Percentiles rank a stretch among this genome's conserved stretches.
phyloP scores from a whole-genome alignment of 2,329 filamentous ascomycete species.

The Alternaria postmessia region DNA sequence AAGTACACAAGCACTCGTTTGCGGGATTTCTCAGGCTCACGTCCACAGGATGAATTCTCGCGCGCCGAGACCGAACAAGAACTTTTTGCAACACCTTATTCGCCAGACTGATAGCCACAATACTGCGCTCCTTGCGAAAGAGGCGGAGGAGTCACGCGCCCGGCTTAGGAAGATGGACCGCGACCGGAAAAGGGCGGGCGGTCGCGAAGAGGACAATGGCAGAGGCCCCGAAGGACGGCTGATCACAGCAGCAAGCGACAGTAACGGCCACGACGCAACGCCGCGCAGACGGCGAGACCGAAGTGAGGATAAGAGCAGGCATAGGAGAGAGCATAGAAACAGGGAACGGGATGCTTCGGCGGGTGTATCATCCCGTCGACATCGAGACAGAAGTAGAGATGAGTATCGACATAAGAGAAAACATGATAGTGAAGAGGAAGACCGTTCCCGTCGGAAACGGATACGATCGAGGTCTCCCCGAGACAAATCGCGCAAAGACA shows the following conservation, averaged over 20 bases:
- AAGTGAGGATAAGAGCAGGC: slow-evolving; percentile 26
- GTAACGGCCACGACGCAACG: slow-evolving; percentile 25
- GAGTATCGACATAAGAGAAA: slow-evolving; percentile 25
- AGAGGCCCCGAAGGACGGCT: slow-evolving; percentile 31
- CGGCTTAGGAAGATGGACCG: slow-evolving; percentile 64
- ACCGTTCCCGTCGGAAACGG: slow-evolving; percentile 22
- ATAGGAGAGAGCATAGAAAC: slow-evolving; percentile 13
- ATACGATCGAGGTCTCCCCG: slow-evolving; percentile 27
- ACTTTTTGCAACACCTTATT: slow-evolving; percentile 87
- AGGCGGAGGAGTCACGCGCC: slow-evolving; percentile 78
- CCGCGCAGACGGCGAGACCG: slow-evolving; percentile 28
- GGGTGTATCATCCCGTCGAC: slow-evolving; percentile 5
- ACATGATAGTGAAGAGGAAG: slow-evolving; percentile 23
- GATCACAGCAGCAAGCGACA: slow-evolving; percentile 27
- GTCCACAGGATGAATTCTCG: slow-evolving; percentile 66
- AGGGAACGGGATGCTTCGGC: slow-evolving; percentile 13
- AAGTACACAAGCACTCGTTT: slow-evolving; percentile 13
- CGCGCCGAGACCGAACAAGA: slow-evolving; percentile 86
- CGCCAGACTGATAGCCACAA: slow-evolving; percentile 90
- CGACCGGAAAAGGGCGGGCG: slow-evolving; percentile 23
- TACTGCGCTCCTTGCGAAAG: slow-evolving; percentile 81
- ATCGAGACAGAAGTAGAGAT: slow-evolving; percentile 25
- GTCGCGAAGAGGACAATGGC: slow-evolving; percentile 18
- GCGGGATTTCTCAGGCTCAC: slow-evolving; percentile 3
- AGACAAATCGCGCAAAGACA: slow-evolving; percentile 14